phyloP scores from a whole-genome alignment of 2,329 filamentous ascomycete genomes.

The Diaporthe ilicicola region DNA sequence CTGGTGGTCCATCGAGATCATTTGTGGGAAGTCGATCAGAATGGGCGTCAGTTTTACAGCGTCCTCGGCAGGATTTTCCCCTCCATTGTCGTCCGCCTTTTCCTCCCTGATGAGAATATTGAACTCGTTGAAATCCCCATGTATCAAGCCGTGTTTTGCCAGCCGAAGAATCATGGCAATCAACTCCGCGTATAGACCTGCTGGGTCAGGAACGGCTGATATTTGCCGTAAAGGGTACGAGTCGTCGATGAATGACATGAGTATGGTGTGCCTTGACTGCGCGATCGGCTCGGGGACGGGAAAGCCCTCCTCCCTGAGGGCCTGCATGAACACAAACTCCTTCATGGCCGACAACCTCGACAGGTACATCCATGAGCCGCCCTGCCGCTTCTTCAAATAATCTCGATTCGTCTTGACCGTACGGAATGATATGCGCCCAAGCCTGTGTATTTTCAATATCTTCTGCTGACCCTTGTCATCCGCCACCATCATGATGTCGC shows the following conservation, averaged over 20 bases:
- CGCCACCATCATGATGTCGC: conserved; percentile 94
- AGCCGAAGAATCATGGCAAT: conserved; percentile 86
- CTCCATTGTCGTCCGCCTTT: conserved; percentile 47
- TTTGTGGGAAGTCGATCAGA: conserved; percentile 97
- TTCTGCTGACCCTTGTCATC: conserved; percentile 78
- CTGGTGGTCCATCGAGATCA: conserved; percentile 91
- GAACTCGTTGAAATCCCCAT: conserved; percentile 99
- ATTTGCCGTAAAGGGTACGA: conserved; percentile 93
- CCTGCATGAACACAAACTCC: conserved; percentile 94
- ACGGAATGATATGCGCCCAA: conserved; percentile 96
- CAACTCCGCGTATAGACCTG: conserved; percentile 87
- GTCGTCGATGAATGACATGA: conserved; percentile 95
- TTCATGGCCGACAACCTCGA: conserved; percentile 91
- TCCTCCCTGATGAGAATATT: conserved; percentile 94
- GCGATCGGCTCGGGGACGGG: conserved; percentile 87
- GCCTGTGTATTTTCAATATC: conserved; percentile 93
- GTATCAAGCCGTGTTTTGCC: conserved; percentile 88
- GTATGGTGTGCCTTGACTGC: conserved; percentile 92
- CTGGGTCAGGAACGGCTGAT: conserved; percentile 81
- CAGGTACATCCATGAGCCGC: conserved; percentile 98
- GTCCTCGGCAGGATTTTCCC: conserved; percentile 37
- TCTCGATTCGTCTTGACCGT: conserved; percentile 96
- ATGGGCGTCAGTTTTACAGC: conserved; percentile 74
- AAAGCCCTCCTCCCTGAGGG: conserved; percentile 83
- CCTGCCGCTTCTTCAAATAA: conserved; percentile 78